Conservation (phyloP, 257 asterid genomes). For the Capsicum chinense region DNA sequence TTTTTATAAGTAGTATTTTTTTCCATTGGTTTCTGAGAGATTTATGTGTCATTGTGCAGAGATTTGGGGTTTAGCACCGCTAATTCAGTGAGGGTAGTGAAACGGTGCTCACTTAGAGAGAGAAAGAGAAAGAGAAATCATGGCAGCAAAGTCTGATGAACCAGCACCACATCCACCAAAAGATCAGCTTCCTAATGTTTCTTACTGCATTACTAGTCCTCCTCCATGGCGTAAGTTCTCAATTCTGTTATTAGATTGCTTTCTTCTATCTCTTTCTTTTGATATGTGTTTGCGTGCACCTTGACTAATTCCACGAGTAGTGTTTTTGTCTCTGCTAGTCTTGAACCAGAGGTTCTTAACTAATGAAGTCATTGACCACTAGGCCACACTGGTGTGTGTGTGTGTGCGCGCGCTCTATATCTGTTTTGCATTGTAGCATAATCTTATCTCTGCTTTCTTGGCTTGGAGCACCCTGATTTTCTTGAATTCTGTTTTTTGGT, state of each 20-base stretch:
- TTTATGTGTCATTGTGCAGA: slow-evolving; percentile 48
- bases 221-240: slow-evolving; percentile 92
- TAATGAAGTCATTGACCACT: too few species aligned
- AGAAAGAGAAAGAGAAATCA: slow-evolving; percentile 26
- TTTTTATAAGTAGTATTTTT: slow-evolving; percentile 26
- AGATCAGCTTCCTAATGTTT: slow-evolving; percentile 85
- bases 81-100: not conserved
- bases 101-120: not conserved
- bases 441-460: not conserved
- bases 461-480: not conserved
- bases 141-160: slow-evolving; percentile 74
- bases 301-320: too few species aligned
- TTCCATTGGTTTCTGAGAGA: slow-evolving; percentile 32
- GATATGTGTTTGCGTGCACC: too few species aligned
- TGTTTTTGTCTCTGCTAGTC: too few species aligned
- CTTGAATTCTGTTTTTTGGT: not conserved
- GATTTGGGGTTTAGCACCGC: slow-evolving; percentile 41
- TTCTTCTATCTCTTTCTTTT: not conserved
- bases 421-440: slow-evolving; percentile 4
- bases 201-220: slow-evolving; percentile 94
- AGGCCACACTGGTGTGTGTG: too few species aligned
- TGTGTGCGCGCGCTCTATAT: not conserved
- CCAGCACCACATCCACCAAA: slow-evolving; percentile 80
- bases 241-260: not conserved
- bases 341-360: too few species aligned